phyloP scores from a whole-genome alignment of 768 basidiomycete species.

The Tephrocybe sp. region DNA sequence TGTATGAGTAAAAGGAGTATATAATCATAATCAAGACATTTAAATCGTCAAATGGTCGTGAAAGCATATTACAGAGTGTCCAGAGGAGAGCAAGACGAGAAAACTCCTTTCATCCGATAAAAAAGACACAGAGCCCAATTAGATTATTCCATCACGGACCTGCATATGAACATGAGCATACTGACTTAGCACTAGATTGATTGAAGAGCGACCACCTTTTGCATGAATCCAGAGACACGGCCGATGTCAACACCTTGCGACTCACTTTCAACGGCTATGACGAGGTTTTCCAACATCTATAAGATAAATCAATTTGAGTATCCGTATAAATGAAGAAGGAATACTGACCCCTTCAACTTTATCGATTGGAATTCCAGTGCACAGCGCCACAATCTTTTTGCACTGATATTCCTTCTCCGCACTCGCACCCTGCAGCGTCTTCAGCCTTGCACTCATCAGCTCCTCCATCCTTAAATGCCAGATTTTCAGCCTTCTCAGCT shows the following conservation, averaged over 20 bases:
- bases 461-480: slow-evolving; percentile 86
- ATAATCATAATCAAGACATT: slow-evolving; percentile 5
- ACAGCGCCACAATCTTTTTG: slow-evolving; percentile 87
- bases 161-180: slow-evolving; percentile 16
- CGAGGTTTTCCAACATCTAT: slow-evolving; percentile 82
- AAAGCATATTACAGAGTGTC: slow-evolving; percentile 32
- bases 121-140: slow-evolving; percentile 19
- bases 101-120: slow-evolving; percentile 11
- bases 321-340: neutral
- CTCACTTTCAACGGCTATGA: slow-evolving; percentile 88
- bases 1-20: no score
- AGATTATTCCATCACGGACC: slow-evolving; percentile 67
- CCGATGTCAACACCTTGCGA: slow-evolving; percentile 78
- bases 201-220: slow-evolving; percentile 54
- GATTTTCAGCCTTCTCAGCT: slow-evolving; percentile 70
- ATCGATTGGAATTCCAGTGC: slow-evolving; percentile 83
- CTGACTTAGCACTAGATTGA: neutral
- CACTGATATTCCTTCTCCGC: slow-evolving; percentile 91
- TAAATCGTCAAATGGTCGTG: slow-evolving; percentile 17
- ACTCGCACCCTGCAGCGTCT: slow-evolving; percentile 71
- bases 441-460: slow-evolving; percentile 68
- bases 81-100: neutral
- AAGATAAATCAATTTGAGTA: slow-evolving; percentile 11
- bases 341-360: slow-evolving; percentile 84
- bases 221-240: slow-evolving; percentile 89